A percentile compares a stretch with the other conserved stretches of the same genome.
These are phyloP conservation scores for Perilla frutescens DNA, from an alignment of 257 asterid species.

Conservation along the genomic window DNA sequence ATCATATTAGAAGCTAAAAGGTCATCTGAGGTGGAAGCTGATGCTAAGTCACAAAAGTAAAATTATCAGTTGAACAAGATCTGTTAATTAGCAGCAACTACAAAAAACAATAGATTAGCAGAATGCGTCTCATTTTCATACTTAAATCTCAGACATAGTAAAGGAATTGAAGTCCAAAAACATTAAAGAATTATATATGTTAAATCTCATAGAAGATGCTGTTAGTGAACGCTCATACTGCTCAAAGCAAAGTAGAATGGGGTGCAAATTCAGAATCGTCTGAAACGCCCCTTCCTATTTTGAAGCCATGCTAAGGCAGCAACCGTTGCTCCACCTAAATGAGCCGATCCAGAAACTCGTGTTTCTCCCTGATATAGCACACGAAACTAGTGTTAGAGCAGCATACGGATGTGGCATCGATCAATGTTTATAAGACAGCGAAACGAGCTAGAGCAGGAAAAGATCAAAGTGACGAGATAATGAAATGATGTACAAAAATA, in stretches of 20 bases:
- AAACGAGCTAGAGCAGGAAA: neutral
- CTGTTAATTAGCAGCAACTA: no score
- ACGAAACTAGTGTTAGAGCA: neutral
- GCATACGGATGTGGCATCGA: neutral
- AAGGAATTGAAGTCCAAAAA: no score
- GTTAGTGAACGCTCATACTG: no score
- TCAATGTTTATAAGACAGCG: no score
- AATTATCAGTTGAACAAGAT: no score
- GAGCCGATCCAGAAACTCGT: constrained; percentile 75
- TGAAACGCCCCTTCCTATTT: constrained; percentile 61
- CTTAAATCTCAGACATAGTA: no score
- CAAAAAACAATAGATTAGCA: no score
- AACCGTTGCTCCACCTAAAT: constrained; percentile 83
- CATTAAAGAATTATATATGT: no score
- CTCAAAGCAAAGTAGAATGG: neutral
- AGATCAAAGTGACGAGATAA: neutral
- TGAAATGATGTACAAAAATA: neutral
- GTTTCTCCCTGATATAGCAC: constrained; percentile 63
- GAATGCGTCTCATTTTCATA: no score
- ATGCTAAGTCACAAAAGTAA: no score
- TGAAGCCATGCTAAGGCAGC: constrained; percentile 81
- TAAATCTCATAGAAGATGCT: no score
- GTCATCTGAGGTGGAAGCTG: constrained; percentile 54
- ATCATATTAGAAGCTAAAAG: constrained; percentile 63
- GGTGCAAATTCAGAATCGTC: constrained; percentile 47